These are phyloP conservation scores for Aspergillus mulundensis DNA, from an alignment of 495 filamentous ascomycete genomes.

Conservation along the genomic window DNA sequence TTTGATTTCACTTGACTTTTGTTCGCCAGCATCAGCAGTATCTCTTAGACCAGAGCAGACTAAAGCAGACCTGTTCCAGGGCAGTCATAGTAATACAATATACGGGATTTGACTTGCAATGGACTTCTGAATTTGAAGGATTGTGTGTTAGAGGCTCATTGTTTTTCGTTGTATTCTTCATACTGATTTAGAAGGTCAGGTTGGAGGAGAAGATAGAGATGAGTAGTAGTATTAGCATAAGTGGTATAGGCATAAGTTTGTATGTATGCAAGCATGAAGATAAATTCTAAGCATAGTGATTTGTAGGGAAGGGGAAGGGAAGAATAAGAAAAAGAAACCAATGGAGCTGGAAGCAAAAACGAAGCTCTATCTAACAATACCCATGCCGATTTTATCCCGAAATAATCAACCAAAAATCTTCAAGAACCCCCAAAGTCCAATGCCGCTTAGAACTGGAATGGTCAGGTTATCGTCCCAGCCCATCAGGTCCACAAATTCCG, in stretches of 20 bases:
- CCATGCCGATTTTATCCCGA: background rate
- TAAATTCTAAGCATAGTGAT: background rate
- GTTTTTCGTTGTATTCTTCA: background rate
- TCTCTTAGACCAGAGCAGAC: background rate
- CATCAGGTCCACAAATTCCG: conserved; percentile 87
- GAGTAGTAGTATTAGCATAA: conserved; percentile 7
- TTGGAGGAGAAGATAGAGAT: background rate
- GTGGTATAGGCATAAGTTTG: conserved; percentile 6
- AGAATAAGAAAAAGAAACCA: background rate
- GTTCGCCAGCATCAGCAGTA: no score
- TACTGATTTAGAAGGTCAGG: background rate
- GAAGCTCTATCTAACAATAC: conserved; percentile 1
- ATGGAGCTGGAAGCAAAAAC: background rate
- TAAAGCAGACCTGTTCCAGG: background rate
- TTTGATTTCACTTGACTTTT: background rate
- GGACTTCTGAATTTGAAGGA: no score
- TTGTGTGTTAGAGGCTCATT: background rate
- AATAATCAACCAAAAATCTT: conserved; percentile 69
- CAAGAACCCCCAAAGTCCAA: conserved; percentile 90
- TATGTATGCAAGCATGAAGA: background rate
- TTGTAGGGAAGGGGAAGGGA: background rate
- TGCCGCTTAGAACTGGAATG: conserved; percentile 85
- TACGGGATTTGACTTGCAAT: no score
- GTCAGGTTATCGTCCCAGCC: conserved; percentile 97
- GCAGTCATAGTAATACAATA: background rate